Evolutionary conservation across 441 rosid species (phyloP).

Genomic region (Erodium moschatum): DNA sequence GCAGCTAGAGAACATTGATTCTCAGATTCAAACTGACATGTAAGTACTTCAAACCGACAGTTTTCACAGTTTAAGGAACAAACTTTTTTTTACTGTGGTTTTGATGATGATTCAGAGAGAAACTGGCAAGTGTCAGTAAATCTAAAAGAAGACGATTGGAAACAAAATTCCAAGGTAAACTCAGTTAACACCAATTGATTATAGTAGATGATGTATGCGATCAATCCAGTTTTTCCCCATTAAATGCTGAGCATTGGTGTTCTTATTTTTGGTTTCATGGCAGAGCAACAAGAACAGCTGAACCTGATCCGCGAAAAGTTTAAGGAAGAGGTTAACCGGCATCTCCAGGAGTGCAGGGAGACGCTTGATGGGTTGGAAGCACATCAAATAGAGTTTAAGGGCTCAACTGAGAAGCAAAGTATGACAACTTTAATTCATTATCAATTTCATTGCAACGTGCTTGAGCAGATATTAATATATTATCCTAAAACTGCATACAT

Average conservation of each 20-base stretch:
- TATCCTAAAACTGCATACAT: constrained; percentile 2
- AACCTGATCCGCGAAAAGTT: constrained; percentile 53
- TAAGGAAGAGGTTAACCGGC: constrained; percentile 46
- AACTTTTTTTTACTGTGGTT: constrained; percentile 19
- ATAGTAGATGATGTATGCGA: not conserved
- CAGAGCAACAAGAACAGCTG: constrained; percentile 73
- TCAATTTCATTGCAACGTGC: constrained; percentile 7
- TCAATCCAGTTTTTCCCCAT: not conserved
- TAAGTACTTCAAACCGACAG: constrained; percentile 33
- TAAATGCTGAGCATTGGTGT: not conserved
- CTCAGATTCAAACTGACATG: constrained; percentile 65
- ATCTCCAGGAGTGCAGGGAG: constrained; percentile 46
- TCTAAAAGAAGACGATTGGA: constrained; percentile 69
- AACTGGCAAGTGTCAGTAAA: constrained; percentile 45
- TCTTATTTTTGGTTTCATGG: not conserved
- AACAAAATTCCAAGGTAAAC: constrained; percentile 59
- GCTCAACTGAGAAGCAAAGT: constrained; percentile 70
- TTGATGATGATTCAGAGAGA: constrained; percentile 41
- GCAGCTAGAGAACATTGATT: constrained; percentile 52
- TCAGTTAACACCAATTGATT: not conserved
- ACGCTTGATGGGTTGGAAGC: constrained; percentile 51
- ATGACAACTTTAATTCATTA: constrained; percentile 22
- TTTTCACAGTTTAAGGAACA: constrained; percentile 16
- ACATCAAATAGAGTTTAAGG: constrained; percentile 53
- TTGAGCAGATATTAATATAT: not conserved